A percentile compares a stretch with the other conserved stretches of the same genome.
These are phyloP conservation scores for Globomyces pollinis-pini DNA, from an alignment of 192 early-diverging fungal genomes.

Conservation along the genomic window DNA sequence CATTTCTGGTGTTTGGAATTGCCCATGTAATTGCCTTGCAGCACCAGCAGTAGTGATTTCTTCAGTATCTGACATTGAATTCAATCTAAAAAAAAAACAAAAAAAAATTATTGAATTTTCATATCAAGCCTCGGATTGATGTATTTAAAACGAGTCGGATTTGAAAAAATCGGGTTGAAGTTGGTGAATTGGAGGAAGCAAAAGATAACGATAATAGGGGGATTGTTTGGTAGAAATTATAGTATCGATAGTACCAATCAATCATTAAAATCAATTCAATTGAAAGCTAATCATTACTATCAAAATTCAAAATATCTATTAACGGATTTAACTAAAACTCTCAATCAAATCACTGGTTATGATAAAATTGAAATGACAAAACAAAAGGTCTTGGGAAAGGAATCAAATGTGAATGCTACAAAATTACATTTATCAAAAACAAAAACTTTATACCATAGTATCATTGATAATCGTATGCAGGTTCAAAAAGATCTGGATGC, in stretches of 20 bases:
- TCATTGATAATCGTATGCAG: constrained; percentile 35
- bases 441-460: constrained; percentile 32
- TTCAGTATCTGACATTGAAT: background rate
- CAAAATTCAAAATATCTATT: background rate
- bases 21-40: constrained; percentile 16
- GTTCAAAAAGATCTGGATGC: constrained; percentile 39
- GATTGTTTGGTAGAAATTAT: too few species aligned
- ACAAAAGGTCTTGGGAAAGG: background rate
- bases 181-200: too few species aligned
- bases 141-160: background rate
- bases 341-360: background rate
- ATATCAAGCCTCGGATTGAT: background rate
- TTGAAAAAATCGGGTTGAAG: too few species aligned
- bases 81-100: background rate
- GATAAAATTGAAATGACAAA: background rate
- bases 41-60: background rate
- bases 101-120: background rate
- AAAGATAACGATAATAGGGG: too few species aligned
- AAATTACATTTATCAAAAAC: background rate
- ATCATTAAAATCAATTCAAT: too few species aligned
- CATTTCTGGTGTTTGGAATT: constrained; percentile 30
- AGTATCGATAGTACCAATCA: too few species aligned
- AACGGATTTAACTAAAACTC: background rate
- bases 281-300: too few species aligned
- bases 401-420: background rate